Evolutionary conservation across 257 asterid species (phyloP).

Genomic region (Paraleonurus japonicus): DNA sequence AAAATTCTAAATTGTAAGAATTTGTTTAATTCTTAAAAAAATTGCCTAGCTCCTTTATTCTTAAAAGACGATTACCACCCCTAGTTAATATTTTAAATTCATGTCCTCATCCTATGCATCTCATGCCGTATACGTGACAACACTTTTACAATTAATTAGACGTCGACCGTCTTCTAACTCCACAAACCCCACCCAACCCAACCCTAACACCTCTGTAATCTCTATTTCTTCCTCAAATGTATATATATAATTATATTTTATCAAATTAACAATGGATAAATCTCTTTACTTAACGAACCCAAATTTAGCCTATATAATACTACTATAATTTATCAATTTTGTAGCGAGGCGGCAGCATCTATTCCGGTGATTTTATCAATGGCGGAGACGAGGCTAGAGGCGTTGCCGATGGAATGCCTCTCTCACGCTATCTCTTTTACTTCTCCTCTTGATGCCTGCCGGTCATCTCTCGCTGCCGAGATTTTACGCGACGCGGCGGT

Average conservation of each 20-base stretch:
- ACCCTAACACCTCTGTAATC: no score
- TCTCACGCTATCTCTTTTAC: conserved; percentile 41
- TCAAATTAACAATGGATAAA: background rate
- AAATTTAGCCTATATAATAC: background rate
- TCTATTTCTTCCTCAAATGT: background rate
- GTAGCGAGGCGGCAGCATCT: background rate
- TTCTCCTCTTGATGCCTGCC: conserved; percentile 57
- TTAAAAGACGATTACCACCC: no score
- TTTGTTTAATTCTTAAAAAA: no score
- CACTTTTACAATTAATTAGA: background rate
- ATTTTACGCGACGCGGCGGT: conserved; percentile 44
- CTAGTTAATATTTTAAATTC: no score
- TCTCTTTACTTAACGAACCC: background rate
- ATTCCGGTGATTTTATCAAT: background rate
- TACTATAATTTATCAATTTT: no score
- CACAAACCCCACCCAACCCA: no score
- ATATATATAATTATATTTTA: background rate
- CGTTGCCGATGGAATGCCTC: conserved; percentile 63
- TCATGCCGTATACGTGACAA: background rate
- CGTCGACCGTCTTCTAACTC: background rate
- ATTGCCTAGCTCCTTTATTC: no score
- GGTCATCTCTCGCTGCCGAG: conserved; percentile 37
- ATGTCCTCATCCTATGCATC: background rate
- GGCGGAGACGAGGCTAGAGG: conserved; percentile 14
- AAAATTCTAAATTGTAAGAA: no score